Base-by-base conservation (phyloP, 2,329 filamentous ascomycete genomes). In the Rhexocercosporidium sp. region DNA sequence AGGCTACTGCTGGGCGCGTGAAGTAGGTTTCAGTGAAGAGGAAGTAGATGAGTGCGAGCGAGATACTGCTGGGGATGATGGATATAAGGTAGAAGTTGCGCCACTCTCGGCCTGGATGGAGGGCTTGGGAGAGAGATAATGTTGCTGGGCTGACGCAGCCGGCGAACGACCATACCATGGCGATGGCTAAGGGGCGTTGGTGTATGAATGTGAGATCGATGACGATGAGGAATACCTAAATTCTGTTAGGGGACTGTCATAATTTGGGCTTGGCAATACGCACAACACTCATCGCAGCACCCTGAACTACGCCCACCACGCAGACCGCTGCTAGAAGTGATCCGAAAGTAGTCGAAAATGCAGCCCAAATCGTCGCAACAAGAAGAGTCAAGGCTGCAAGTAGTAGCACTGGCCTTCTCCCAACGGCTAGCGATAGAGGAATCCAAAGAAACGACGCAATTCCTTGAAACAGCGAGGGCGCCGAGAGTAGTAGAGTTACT, bases 141-240 rank as follows among this genome's bases (percentile, higher is more conserved):
- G 65, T 27, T 3, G 51, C 12, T 3, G 54, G 34, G 2, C 25
- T 31, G n/a, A 67, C 20, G 27, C 49, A 46, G 22, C 69, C 69
- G 3, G 62, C 66, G 14, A 69, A 6, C 3, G 56, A 64, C 66
- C 65, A 69, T 1, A 68, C 34, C 57, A 68, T 61, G 6, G 67
- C 67, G 25, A 71, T 67, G 11, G 37, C 39, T 46, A 59, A 54
- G 4, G 63, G 69, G 1, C 67, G 41, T 62, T 71, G 53, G 34
- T 69, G 60, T 25, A 71, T 69, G 56, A 69, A 71, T 22, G 67
- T 69, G 8, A 69, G 31, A 37, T 69, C 69, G 20, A 69, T 66
- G 7, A 62, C 41, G 46, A 69, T 66, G 37, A 66, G 60, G 11
- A 63, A 31, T 1, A 59, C 37, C 70, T 72, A 5, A 7, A 14